phyloP scores from a whole-genome alignment of 108 stramenopile genomes.

The Epipyxis sp. region DNA sequence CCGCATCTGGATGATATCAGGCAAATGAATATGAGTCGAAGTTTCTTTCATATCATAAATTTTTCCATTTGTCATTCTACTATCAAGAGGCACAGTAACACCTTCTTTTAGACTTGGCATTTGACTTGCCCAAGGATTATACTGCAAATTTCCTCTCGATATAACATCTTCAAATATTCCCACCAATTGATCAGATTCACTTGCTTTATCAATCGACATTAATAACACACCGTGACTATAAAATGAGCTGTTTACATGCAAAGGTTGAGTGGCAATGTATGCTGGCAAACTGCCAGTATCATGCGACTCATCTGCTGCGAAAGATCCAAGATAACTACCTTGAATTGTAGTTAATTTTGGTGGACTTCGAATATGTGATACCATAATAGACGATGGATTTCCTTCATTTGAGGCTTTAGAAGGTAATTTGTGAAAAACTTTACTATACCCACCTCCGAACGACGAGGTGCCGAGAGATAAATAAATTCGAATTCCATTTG shows the following conservation, averaged over 20 bases:
- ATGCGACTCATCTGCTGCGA: not conserved
- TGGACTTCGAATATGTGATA: constrained; percentile 5
- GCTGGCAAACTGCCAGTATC: not conserved
- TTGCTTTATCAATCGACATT: not conserved
- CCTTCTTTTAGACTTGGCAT: constrained; percentile 18
- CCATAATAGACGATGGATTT: not conserved
- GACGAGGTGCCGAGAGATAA: constrained; percentile 24
- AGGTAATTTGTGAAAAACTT: not conserved
- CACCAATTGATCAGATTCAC: not conserved
- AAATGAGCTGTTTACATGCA: not conserved
- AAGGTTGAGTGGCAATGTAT: not conserved
- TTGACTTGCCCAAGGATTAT: too few species aligned
- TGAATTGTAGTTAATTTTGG: not conserved
- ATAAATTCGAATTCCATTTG: constrained; percentile 44
- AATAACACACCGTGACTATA: not conserved
- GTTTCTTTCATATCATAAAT: constrained; percentile 23
- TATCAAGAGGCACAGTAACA: not conserved
- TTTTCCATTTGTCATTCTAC: not conserved
- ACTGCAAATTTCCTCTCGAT: too few species aligned
- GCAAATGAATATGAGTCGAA: not conserved
- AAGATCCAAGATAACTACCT: not conserved
- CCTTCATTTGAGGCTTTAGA: not conserved
- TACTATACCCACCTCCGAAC: not conserved
- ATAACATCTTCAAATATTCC: constrained; percentile 3
- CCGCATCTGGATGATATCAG: not conserved